phyloP scores from a whole-genome alignment of 192 early-diverging fungal species.

The Gaertneriomyces semiglobifer region DNA sequence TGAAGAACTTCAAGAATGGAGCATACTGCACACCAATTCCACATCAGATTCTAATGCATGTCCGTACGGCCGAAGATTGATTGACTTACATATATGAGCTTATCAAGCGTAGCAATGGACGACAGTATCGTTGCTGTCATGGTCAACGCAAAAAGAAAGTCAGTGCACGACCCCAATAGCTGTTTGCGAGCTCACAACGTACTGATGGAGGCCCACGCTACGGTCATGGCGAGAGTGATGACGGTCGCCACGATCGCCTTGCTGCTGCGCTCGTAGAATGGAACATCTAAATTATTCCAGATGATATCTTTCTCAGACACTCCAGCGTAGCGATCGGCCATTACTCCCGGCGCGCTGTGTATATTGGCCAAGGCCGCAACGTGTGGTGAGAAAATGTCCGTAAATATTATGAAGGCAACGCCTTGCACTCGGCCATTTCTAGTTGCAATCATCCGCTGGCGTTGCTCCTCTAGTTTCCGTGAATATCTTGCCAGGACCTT shows the following conservation, averaged over 20 bases:
- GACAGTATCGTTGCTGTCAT: constrained; percentile 12
- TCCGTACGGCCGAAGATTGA: background rate
- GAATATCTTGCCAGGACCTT: too few relatives aligned
- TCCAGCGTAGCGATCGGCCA: constrained; percentile 62
- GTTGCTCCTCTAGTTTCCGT: too few relatives aligned
- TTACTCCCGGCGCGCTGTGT: constrained; percentile 56
- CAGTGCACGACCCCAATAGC: background rate
- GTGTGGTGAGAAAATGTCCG: constrained; percentile 69
- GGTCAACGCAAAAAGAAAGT: background rate
- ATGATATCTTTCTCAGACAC: constrained; percentile 73
- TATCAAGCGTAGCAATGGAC: constrained; percentile 16
- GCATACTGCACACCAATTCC: constrained; percentile 57
- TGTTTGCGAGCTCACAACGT: constrained; percentile 8
- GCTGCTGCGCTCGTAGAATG: constrained; percentile 48
- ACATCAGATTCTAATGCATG: constrained; percentile 33
- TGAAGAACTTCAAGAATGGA: constrained; percentile 49
- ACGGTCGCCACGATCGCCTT: constrained; percentile 53
- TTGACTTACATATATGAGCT: constrained; percentile 8
- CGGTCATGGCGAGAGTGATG: constrained; percentile 52
- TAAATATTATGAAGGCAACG: constrained; percentile 82
- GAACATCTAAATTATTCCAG: constrained; percentile 73
- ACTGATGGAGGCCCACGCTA: constrained; percentile 73
- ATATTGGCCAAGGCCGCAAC: constrained; percentile 69
- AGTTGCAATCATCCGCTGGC: too few relatives aligned
- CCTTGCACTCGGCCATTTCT: constrained; percentile 27